Evolutionary conservation across 805 yeast genomes (phyloP), one percentile per base, ranked within the genome.

Genomic region (Ogataea populi-albae): DNA sequence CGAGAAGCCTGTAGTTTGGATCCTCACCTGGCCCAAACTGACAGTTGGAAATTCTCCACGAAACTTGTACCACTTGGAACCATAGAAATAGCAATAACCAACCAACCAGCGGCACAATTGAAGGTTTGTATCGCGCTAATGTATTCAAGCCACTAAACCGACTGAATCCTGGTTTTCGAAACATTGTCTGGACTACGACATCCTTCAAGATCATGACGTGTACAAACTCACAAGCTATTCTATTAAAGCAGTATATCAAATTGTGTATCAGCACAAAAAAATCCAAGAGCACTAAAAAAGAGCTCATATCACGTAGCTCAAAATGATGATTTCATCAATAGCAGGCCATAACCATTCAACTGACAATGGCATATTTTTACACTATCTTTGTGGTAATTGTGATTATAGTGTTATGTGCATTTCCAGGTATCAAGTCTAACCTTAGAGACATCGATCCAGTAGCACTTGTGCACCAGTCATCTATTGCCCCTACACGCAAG

Each of bases 401-500:
- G 16, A 21, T 32, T 5, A 19, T 28, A 5, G 18, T 43, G 23
- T 5, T 43, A 12, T 23, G 31, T 4, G 16, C 43, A 6, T 25
- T 53, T 7, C 54, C 54, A 10, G 46, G 48, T 22, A 30, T 57
- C 17, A 38, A 40, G 9, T 62, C 67, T 14, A 57, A 61, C 33
- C 48, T 69, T 23, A 68, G 71, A 34, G 88, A 82, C 47, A 73
- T 80, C 18, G 74, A 74, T 36, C 75, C 73, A 30, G 59, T 75
- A 22, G 81, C 81, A 9, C 60, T 81, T 21, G 56, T 62, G 23
- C 72, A 76, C 47, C 96, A 88, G 57, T 73, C 94, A 2, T 68
- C 78, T 15, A 60, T 81, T 22, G 74, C 82, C 2, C 62, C 79
- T 5, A 80, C 86, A 1, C 67, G 95, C n/a, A 66, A 71, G 27